Conservation (phyloP, 2,329 filamentous ascomycete species). For the Colletotrichum siamense region DNA sequence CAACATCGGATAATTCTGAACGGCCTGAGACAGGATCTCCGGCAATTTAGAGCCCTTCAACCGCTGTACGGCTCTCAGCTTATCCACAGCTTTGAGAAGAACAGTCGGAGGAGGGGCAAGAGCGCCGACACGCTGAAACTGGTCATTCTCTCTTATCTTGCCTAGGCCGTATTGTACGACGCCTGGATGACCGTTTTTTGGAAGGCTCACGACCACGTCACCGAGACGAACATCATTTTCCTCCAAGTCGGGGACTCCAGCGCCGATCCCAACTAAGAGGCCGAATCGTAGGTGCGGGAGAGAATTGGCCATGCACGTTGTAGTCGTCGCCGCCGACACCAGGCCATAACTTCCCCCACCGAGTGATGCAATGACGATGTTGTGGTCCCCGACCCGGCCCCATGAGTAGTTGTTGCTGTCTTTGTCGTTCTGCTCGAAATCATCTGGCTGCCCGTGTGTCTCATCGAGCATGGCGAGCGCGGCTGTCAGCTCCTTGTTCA, state of each 20-base stretch:
- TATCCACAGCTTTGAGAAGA: conserved; percentile 10
- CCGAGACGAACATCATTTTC: conserved; percentile 22
- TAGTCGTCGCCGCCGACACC: conserved; percentile 17
- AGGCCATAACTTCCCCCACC: conserved; percentile 16
- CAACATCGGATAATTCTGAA: not conserved
- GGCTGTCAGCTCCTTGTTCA: not conserved
- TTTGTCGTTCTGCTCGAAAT: not conserved
- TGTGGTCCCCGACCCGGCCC: conserved; percentile 20
- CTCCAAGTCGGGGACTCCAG: conserved; percentile 22
- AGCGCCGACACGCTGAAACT: not conserved
- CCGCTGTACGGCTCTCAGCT: conserved; percentile 1
- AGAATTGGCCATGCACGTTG: conserved; percentile 31
- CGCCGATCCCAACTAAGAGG: conserved; percentile 30
- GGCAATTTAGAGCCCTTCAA: not conserved
- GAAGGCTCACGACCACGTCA: conserved; percentile 9
- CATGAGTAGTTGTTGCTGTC: conserved; percentile 5
- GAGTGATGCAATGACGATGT: conserved; percentile 25
- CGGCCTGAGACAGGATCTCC: conserved; percentile 1
- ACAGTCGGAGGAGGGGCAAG: conserved; percentile 8
- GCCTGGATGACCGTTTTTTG: not conserved
- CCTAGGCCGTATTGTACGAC: conserved; percentile 23
- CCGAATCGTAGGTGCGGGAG: not conserved
- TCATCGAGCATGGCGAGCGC: not conserved
- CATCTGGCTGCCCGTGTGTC: accelerated
- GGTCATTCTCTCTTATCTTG: not conserved